phyloP scores from a whole-genome alignment of 768 basidiomycete species.

The Leccinum boreale region DNA sequence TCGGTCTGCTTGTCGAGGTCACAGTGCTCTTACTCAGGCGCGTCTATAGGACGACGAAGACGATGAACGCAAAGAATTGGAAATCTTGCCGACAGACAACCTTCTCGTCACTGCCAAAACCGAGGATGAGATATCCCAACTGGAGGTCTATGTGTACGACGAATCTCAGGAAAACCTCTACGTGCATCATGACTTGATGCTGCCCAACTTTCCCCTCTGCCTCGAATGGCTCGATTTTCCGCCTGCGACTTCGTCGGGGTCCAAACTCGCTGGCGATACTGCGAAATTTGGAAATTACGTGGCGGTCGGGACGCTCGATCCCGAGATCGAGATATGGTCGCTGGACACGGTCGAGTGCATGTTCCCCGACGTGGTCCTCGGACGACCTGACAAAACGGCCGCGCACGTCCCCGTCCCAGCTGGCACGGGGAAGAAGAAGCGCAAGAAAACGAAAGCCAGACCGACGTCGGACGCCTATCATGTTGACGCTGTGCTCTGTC shows the following conservation, averaged over 20 bases:
- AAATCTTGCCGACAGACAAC: constrained; percentile 88
- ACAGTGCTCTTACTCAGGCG: neutral
- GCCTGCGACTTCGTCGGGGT: constrained; percentile 52
- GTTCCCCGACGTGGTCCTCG: constrained; percentile 90
- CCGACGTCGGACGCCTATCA: constrained; percentile 64
- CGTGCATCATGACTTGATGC: constrained; percentile 96
- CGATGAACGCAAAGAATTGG: constrained; percentile 85
- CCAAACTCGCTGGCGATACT: constrained; percentile 31
- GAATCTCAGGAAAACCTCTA: constrained; percentile 89
- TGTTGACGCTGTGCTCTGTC: constrained; percentile 88
- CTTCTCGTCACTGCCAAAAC: constrained; percentile 92
- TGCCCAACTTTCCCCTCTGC: constrained; percentile 96
- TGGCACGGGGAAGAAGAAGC: constrained; percentile 97
- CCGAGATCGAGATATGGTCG: constrained; percentile 99
- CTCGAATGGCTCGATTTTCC: constrained; percentile 98
- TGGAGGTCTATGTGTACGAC: constrained; percentile 96
- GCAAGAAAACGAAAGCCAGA: constrained; percentile 78
- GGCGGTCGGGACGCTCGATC: constrained; percentile 95
- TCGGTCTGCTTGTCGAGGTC: constrained; percentile 32
- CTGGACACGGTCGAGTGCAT: constrained; percentile 90
- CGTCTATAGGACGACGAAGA: constrained; percentile 46
- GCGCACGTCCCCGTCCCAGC: constrained; percentile 74
- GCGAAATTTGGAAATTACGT: constrained; percentile 77
- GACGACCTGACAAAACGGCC: constrained; percentile 80
- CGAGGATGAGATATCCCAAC: constrained; percentile 92